Evolutionary conservation across 306 rosid species (phyloP).

Genomic region (Arachis hypogaea): DNA sequence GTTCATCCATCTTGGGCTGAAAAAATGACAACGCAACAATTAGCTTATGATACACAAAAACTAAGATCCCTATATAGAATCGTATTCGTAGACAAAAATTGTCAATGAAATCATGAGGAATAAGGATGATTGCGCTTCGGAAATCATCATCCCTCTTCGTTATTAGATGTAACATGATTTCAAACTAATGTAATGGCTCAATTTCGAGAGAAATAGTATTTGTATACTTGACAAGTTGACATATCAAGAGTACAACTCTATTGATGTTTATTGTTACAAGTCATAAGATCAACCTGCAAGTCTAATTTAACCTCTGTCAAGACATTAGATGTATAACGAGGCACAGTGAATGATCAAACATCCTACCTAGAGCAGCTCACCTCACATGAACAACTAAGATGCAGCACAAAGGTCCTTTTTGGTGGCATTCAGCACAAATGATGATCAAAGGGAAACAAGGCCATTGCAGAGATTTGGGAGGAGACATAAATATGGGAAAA

Average conservation of each 20-base stretch:
- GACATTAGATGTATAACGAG: not conserved
- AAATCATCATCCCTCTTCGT: slow-evolving; percentile 8
- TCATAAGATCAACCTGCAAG: not conserved
- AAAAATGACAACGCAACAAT: slow-evolving; percentile 22
- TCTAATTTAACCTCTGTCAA: not conserved
- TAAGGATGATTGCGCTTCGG: not conserved
- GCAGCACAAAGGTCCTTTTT: not conserved
- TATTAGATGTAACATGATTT: not conserved
- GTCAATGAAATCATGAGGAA: no score
- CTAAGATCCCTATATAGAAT: not conserved
- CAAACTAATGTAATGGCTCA: not conserved
- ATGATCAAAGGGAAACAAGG: no score
- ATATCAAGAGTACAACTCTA: not conserved
- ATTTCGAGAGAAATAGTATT: slow-evolving; percentile 7
- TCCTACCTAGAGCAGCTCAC: not conserved
- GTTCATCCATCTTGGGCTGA: slow-evolving; percentile 64
- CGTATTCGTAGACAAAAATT: no score
- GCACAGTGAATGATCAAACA: not conserved
- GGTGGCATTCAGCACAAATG: no score
- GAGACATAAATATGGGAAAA: no score
- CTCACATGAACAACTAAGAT: no score
- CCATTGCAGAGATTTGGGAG: no score
- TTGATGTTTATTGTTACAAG: not conserved
- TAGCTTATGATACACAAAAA: not conserved
- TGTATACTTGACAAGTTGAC: not conserved